Percentiles rank a stretch among this genome's conserved stretches.
Evolutionary conservation across 1,139 yeast genomes (phyloP).

Genomic region (Lodderomyces theae): DNA sequence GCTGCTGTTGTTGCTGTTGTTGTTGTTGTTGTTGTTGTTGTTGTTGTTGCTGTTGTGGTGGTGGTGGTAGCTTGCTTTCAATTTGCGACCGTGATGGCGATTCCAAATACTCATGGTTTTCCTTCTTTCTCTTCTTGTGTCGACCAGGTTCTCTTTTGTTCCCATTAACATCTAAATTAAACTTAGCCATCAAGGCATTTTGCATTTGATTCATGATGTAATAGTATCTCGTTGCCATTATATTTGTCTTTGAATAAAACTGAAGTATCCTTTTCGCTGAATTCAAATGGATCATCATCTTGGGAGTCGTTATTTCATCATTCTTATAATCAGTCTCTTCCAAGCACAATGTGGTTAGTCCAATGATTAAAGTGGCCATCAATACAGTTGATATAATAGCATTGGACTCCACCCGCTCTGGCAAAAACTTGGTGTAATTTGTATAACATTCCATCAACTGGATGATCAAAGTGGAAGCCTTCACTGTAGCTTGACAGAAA

Average conservation of each 20-base stretch:
- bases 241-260: slow-evolving; percentile 13
- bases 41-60: too few relatives aligned
- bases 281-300: slow-evolving; percentile 14
- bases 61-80: too few relatives aligned
- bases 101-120: too few relatives aligned
- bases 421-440: slow-evolving; percentile 11
- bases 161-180: slow-evolving; percentile 12
- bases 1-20: too few relatives aligned
- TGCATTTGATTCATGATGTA: slow-evolving; percentile 14
- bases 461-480: slow-evolving; percentile 17
- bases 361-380: slow-evolving; percentile 16
- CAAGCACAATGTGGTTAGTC: slow-evolving; percentile 14
- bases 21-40: too few relatives aligned
- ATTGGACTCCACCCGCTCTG: slow-evolving; percentile 16
- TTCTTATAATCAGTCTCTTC: slow-evolving; percentile 11
- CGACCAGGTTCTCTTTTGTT: slow-evolving; percentile 3
- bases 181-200: slow-evolving; percentile 12
- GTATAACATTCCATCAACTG: slow-evolving; percentile 17
- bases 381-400: slow-evolving; percentile 15
- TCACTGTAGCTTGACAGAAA: slow-evolving; percentile 17
- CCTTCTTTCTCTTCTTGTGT: not conserved
- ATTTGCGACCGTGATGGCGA: too few relatives aligned
- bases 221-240: slow-evolving; percentile 13
- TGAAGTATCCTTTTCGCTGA: slow-evolving; percentile 13
- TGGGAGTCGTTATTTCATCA: slow-evolving; percentile 11